A percentile compares a stretch with the other conserved stretches of the same genome.
Evolutionary conservation across 2,329 filamentous ascomycete genomes (phyloP).

Genomic region (Stachybotrys echinatus): DNA sequence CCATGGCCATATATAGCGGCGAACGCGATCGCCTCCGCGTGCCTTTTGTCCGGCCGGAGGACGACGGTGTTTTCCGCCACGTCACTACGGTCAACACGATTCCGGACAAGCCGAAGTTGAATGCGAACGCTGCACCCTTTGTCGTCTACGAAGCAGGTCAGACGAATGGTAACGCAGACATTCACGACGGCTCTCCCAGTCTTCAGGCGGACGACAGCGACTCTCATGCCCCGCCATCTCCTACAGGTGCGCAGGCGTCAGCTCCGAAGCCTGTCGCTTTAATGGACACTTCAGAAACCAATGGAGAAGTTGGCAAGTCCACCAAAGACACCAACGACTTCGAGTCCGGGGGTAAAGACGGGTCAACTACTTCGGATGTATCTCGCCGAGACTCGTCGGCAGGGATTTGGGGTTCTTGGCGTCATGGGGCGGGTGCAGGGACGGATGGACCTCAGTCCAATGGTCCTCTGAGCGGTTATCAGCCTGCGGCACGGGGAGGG

Average conservation of each 20-base stretch:
- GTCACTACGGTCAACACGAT: constrained; percentile 59
- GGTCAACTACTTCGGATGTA: constrained; percentile 18
- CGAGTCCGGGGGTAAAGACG: constrained; percentile 19
- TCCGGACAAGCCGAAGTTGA: constrained; percentile 53
- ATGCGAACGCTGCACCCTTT: constrained; percentile 43
- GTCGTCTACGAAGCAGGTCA: constrained; percentile 27
- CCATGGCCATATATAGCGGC: constrained; percentile 80
- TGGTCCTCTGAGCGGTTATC: constrained; percentile 59
- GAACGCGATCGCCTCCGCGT: constrained; percentile 83
- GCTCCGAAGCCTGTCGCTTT: constrained; percentile 25
- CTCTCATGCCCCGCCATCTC: constrained; percentile 24
- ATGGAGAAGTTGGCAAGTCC: constrained; percentile 36
- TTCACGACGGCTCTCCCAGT: constrained; percentile 7
- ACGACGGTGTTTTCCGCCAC: constrained; percentile 74
- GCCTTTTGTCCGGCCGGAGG: constrained; percentile 87
- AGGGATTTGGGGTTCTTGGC: constrained; percentile 68
- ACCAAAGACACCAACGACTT: constrained; percentile 13
- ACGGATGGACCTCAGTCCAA: constrained; percentile 49
- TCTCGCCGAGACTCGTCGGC: constrained; percentile 42
- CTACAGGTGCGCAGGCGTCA: constrained; percentile 27
- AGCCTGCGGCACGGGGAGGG: constrained; percentile 55
- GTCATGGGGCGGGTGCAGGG: constrained; percentile 47
- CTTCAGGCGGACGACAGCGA: constrained; percentile 17
- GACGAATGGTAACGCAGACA: constrained; percentile 9
- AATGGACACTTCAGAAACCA: constrained; percentile 36